Conservation (phyloP, 805 yeast species). For the Metschnikowia peoriensis region DNA sequence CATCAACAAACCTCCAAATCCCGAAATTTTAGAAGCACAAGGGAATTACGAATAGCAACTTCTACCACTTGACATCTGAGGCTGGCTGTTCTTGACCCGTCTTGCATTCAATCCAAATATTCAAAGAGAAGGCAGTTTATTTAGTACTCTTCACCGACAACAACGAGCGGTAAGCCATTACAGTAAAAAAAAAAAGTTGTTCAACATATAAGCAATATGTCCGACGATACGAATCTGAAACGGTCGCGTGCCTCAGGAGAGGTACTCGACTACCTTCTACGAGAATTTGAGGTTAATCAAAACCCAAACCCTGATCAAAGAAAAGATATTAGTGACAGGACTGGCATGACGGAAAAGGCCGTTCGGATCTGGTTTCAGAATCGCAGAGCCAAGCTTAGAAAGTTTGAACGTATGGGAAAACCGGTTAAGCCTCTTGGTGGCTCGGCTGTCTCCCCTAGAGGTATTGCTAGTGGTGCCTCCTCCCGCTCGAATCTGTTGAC, state of each 20-base stretch:
- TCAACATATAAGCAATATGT: background rate
- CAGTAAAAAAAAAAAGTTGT: background rate
- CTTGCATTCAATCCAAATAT: too few species aligned
- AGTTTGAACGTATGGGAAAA: conserved; percentile 50
- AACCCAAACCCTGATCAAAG: conserved; percentile 75
- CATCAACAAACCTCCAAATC: background rate
- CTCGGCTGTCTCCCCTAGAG: conserved; percentile 8
- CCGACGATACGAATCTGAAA: conserved; percentile 32
- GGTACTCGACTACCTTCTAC: conserved; percentile 62
- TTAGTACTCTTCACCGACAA: conserved; percentile 1
- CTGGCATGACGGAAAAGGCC: conserved; percentile 83
- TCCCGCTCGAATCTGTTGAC: conserved; percentile 24
- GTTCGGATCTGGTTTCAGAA: conserved; percentile 95
- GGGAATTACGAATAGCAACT: background rate
- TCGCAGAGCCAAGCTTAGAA: conserved; percentile 74
- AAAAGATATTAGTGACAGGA: conserved; percentile 63
- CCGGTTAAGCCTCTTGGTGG: conserved; percentile 10
- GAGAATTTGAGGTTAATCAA: conserved; percentile 68
- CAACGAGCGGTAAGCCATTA: background rate
- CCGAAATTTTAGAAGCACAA: background rate
- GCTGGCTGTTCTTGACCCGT: background rate
- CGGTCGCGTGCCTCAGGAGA: conserved; percentile 80
- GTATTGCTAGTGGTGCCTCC: conserved; percentile 18
- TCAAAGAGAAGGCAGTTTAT: background rate
- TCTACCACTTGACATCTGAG: background rate